Conservation (phyloP, 129 eudicot species). For the Apium graveolens region DNA sequence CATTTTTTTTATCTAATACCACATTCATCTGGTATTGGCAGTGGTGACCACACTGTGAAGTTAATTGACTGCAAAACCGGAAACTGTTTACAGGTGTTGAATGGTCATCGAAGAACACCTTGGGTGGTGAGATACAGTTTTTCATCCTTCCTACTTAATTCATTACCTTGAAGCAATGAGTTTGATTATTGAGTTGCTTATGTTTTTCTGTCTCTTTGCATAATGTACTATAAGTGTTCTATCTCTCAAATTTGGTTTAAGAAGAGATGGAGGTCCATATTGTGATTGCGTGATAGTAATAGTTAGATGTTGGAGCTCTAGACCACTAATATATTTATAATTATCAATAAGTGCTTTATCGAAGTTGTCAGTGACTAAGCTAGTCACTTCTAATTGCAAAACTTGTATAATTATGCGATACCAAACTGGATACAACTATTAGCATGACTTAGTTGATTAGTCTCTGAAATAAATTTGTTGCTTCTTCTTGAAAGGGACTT, state of each 20-base stretch:
- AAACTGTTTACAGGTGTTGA: conserved; percentile 50
- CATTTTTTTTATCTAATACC: conserved; percentile 11
- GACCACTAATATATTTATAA: not conserved
- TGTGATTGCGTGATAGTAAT: not conserved
- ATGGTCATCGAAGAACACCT: conserved; percentile 72
- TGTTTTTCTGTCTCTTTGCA: not conserved
- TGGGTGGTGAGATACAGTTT: conserved; percentile 51
- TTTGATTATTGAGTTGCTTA: not conserved
- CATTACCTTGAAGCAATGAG: not conserved
- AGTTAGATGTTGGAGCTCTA: not conserved
- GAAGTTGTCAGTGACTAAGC: not conserved
- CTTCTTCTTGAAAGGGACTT: not conserved
- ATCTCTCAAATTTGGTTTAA: not conserved
- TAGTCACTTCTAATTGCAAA: not conserved
- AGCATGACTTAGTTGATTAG: not conserved
- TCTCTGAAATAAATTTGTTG: not conserved
- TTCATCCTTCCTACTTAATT: not conserved
- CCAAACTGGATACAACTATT: not conserved
- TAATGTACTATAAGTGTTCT: not conserved
- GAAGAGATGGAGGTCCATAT: not conserved
- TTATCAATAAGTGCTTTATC: not conserved
- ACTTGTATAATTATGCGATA: not conserved
- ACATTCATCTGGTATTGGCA: conserved; percentile 27
- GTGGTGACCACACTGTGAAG: conserved; percentile 79
- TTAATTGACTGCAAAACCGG: conserved; percentile 63